These are phyloP conservation scores for Talaromyces verruculosus DNA, from an alignment of 2,329 filamentous ascomycete genomes.

Conservation along the genomic window DNA sequence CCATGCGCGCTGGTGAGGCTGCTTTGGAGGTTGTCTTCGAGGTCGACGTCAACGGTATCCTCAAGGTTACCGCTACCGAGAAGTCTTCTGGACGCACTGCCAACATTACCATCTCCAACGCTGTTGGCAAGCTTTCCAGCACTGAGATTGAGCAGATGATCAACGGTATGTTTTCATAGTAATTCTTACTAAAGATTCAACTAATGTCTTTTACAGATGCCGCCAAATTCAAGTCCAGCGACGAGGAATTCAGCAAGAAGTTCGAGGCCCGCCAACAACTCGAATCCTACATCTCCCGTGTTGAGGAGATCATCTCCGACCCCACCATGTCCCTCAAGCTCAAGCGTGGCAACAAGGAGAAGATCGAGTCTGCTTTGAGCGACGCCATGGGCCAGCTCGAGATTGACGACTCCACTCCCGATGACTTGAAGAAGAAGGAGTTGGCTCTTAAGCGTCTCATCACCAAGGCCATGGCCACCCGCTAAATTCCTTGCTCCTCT, in stretches of 20 bases:
- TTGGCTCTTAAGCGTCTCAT: slow-evolving; percentile 94
- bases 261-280: slow-evolving; percentile 99
- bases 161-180: slow-evolving; percentile 57
- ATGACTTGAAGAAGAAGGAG: slow-evolving; percentile 99
- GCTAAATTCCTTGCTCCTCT: slow-evolving; percentile 56
- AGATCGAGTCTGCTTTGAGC: slow-evolving; percentile 95
- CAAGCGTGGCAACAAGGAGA: slow-evolving; percentile 99
- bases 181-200: background rate
- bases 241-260: slow-evolving; percentile 98
- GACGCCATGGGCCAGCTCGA: slow-evolving; percentile 98
- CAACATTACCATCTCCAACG: slow-evolving; percentile 99
- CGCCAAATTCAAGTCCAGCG: slow-evolving; percentile 97
- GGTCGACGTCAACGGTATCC: slow-evolving; percentile 99
- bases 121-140: slow-evolving; percentile 94
- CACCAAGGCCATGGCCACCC: slow-evolving; percentile 95
- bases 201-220: slow-evolving; percentile 60
- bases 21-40: slow-evolving; percentile 98
- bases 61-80: slow-evolving; percentile 98
- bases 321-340: slow-evolving; percentile 93
- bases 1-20: slow-evolving; percentile 89
- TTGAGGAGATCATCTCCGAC: slow-evolving; percentile 98
- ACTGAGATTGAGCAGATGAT: slow-evolving; percentile 98
- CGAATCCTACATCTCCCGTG: slow-evolving; percentile 96
- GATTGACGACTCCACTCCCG: slow-evolving; percentile 84
- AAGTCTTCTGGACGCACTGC: slow-evolving; percentile 96